These are phyloP conservation scores for Citrus sinensis DNA, from an alignment of 345 rosid species.

Conservation along the genomic window DNA sequence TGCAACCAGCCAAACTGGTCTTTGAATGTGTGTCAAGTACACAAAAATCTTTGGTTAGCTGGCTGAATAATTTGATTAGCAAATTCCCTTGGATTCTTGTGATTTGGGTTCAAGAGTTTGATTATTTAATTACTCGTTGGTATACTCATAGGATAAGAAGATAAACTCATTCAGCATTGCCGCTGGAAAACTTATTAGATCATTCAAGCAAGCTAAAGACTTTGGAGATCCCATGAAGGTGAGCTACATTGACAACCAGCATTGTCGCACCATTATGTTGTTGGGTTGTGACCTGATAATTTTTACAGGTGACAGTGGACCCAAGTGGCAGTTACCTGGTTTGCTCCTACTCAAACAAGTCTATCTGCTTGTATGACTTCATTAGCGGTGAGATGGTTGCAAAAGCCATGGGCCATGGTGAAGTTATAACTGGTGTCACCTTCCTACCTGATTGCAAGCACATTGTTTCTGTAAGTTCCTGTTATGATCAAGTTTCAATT, in stretches of 20 bases:
- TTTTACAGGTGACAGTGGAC: slow-evolving; percentile 63
- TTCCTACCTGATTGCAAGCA: slow-evolving; percentile 88
- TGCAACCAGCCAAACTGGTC: background rate
- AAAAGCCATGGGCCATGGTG: slow-evolving; percentile 76
- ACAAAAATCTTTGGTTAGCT: slow-evolving; percentile 1
- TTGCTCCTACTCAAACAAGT: slow-evolving; percentile 71
- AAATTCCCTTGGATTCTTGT: slow-evolving; percentile 1
- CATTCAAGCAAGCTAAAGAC: slow-evolving; percentile 70
- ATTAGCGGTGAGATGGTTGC: slow-evolving; percentile 61
- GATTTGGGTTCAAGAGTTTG: slow-evolving; percentile 10
- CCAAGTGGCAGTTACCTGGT: slow-evolving; percentile 74
- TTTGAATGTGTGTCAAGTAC: background rate
- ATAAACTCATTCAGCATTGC: slow-evolving; percentile 57
- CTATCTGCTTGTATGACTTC: slow-evolving; percentile 63
- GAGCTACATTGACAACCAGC: slow-evolving; percentile 24
- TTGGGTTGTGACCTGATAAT: slow-evolving; percentile 13
- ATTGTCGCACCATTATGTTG: slow-evolving; percentile 9
- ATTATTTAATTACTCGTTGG: background rate
- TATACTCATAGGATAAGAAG: slow-evolving; percentile 65
- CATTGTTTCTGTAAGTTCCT: slow-evolving; percentile 69
- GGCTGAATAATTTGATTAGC: background rate
- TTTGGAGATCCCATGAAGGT: slow-evolving; percentile 80
- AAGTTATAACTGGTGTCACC: slow-evolving; percentile 69
- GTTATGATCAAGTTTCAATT: slow-evolving; percentile 5
- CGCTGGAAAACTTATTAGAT: slow-evolving; percentile 64